Base-by-base conservation (phyloP, 176 grass and related monocot genomes). In the Puccinellia tenuiflora region DNA sequence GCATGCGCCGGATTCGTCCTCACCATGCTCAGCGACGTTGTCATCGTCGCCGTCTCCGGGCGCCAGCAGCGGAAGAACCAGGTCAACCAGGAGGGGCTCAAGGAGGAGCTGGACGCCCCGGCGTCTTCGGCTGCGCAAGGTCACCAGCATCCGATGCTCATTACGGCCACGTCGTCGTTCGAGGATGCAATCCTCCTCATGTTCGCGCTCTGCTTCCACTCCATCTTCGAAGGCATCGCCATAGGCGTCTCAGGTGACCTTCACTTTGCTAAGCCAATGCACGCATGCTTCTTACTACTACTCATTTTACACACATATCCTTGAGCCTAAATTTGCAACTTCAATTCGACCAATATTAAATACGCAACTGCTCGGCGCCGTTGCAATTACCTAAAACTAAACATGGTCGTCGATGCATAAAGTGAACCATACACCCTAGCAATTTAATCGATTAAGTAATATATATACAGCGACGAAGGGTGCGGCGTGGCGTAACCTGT, bases 171-270 rank as follows among this genome's bases (percentile, higher is more conserved):
- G 3, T 85, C 92, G 17, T 88, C 87, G 0, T 84, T 90, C 6
- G 77, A 89, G 35, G 94, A 97, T 56, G 91, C 94, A 0, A 18
- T 94, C 40, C 88, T 97, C 43, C 92, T 97, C 52, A 94, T 97
- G 20, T 5, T 94, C 3, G 94, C 94, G 8, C 89, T 97, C 26
- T 97, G 94, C 59, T 94, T 94, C 80, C 94, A 94, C 79, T 97
- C 94, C n/a, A 70, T 97, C 64, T 97, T 97, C 61, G 92, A 94
- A 81, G 92, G 92, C 2, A 92, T 97, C 65, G 94, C 94, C 22
- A 88, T 97, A 0, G 92, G 94, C 33, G 92, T 97, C 5, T 84
- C 94, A 67, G 88, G 92, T 91, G 50, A 72, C 21, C 39, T 24
- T 10, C 38, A 24, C 2, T 16, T 15, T 9, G 18, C 50, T 52